A percentile compares a stretch with the other conserved stretches of the same genome.
Evolutionary conservation across 257 asterid genomes (phyloP).

Genomic region (Solanum appendiculatum): DNA sequence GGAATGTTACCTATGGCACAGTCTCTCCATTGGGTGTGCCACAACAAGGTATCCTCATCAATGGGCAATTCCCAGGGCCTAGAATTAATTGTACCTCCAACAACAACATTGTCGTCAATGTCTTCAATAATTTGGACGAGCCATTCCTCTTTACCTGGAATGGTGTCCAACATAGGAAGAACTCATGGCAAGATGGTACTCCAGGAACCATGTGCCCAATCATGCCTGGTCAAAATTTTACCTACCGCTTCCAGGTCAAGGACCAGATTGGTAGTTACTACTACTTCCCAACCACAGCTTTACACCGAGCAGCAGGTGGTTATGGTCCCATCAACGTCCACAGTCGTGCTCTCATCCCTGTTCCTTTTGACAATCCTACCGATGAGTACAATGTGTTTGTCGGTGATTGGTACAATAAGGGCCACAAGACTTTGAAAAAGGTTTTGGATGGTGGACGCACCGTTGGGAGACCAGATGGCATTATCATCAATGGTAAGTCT

Average conservation of each 20-base stretch:
- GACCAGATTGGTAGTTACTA: slow-evolving; percentile 18
- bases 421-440: slow-evolving; percentile 33
- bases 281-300: slow-evolving; percentile 44
- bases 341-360: slow-evolving; percentile 46
- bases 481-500: slow-evolving; percentile 30
- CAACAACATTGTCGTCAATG: slow-evolving; percentile 50
- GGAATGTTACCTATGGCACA: slow-evolving; percentile 43
- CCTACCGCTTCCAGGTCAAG: slow-evolving; percentile 48
- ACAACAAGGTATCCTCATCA: slow-evolving; percentile 46
- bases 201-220: slow-evolving; percentile 54
- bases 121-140: slow-evolving; percentile 43
- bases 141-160: slow-evolving; percentile 43
- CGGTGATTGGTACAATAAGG: slow-evolving; percentile 55
- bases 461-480: slow-evolving; percentile 42
- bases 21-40: slow-evolving; percentile 46
- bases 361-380: slow-evolving; percentile 27
- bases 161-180: slow-evolving; percentile 45
- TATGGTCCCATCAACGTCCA: slow-evolving; percentile 29
- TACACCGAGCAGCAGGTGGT: slow-evolving; percentile 43
- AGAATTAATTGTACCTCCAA: slow-evolving; percentile 45
- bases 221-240: slow-evolving; percentile 37
- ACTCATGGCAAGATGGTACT: slow-evolving; percentile 55
- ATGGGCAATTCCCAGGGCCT: slow-evolving; percentile 45
- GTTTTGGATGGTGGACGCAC: slow-evolving; percentile 37
- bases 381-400: slow-evolving; percentile 11